phyloP scores from a whole-genome alignment of 148 eudicot species.

The Chenopodium quinoa region DNA sequence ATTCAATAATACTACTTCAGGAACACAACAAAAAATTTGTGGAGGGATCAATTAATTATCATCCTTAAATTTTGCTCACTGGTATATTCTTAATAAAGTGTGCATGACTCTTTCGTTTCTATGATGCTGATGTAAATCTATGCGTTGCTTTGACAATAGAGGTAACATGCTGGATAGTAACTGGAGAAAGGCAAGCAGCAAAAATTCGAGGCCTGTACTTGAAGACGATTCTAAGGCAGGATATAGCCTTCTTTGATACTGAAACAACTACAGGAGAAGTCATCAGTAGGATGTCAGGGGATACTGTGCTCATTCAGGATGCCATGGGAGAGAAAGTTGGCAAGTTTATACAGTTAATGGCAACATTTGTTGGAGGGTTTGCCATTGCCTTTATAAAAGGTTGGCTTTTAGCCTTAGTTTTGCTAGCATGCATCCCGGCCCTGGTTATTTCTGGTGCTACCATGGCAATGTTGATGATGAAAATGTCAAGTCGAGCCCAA shows the following conservation, averaged over 20 bases:
- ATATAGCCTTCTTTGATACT: slow-evolving; percentile 80
- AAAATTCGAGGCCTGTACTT: slow-evolving; percentile 74
- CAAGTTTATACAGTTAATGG: slow-evolving; percentile 60
- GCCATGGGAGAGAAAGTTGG: slow-evolving; percentile 97
- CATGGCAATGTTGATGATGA: slow-evolving; percentile 53
- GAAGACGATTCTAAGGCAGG: slow-evolving; percentile 72
- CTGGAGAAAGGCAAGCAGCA: slow-evolving; percentile 83
- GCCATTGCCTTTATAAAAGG: slow-evolving; percentile 63
- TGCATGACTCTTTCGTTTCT: not conserved
- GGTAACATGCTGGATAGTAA: slow-evolving; percentile 81
- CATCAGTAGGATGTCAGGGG: slow-evolving; percentile 87
- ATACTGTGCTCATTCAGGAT: slow-evolving; percentile 84
- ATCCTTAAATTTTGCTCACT: not conserved
- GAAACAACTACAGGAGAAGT: slow-evolving; percentile 87
- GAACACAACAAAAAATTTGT: no score
- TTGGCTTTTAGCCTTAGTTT: slow-evolving; percentile 71
- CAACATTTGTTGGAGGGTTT: slow-evolving; percentile 74
- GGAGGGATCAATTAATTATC: not conserved
- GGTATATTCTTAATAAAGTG: not conserved
- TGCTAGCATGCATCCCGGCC: slow-evolving; percentile 57
- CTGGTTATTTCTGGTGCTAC: slow-evolving; percentile 51
- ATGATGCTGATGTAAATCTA: not conserved
- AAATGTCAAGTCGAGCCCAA: slow-evolving; percentile 66
- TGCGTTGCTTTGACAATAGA: slow-evolving; percentile 36
- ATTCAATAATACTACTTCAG: no score